Percentiles rank a stretch among this genome's conserved stretches.
These are phyloP conservation scores for Penicillium polonicum DNA, from an alignment of 2,329 filamentous ascomycete species.

Conservation along the genomic window DNA sequence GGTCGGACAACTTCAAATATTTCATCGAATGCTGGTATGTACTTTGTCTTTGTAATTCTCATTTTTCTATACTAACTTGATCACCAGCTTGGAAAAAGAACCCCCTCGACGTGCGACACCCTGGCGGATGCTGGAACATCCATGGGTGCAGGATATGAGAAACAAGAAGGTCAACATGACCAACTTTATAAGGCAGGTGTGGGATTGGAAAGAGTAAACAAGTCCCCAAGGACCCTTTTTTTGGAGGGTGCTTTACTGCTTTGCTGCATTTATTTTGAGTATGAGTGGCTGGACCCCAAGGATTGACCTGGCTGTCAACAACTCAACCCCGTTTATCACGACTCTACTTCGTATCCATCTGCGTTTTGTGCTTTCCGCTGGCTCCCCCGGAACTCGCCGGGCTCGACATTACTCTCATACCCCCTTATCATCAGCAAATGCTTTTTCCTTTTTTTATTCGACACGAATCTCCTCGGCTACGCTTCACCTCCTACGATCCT, in stretches of 20 bases:
- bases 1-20: slow-evolving; percentile 98
- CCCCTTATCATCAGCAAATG: slow-evolving; percentile 15
- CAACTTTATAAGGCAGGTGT: slow-evolving; percentile 89
- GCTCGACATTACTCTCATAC: slow-evolving; percentile 17
- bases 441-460: slow-evolving; percentile 6
- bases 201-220: slow-evolving; percentile 81
- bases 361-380: slow-evolving; percentile 9
- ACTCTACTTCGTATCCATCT: slow-evolving; percentile 6
- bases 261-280: slow-evolving; percentile 15
- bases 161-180: slow-evolving; percentile 96
- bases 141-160: slow-evolving; percentile 97
- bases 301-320: slow-evolving; percentile 32
- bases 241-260: slow-evolving; percentile 4
- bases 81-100: slow-evolving; percentile 84
- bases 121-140: slow-evolving; percentile 98
- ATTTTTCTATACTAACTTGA: slow-evolving; percentile 16
- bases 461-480: slow-evolving; percentile 18
- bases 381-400: slow-evolving; percentile 21
- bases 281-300: slow-evolving; percentile 28
- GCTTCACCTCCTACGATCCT: slow-evolving; percentile 23
- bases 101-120: slow-evolving; percentile 81
- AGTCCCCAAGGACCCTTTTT: background rate
- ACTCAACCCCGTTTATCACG: slow-evolving; percentile 16
- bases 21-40: slow-evolving; percentile 97
- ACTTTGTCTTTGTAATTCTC: background rate